Evolutionary conservation across 1,284 basidiomycete genomes (phyloP).

Genomic region (Entoloma clypeatum): DNA sequence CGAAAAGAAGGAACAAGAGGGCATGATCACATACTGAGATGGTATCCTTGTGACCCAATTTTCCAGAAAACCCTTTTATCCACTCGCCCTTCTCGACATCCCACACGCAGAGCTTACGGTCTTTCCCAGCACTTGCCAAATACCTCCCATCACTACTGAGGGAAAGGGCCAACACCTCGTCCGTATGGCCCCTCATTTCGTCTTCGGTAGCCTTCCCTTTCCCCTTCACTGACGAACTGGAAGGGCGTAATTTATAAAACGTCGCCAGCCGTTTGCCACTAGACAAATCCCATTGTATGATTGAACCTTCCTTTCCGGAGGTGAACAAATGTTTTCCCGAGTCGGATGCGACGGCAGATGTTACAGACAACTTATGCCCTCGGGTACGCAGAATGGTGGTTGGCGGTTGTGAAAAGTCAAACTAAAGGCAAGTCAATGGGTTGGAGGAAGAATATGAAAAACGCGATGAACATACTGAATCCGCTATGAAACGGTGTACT

Average conservation of each 20-base stretch:
- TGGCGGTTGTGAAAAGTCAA: conserved; percentile 43
- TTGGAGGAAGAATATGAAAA: conserved; percentile 5
- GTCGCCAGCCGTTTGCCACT: conserved; percentile 56
- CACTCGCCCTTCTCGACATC: conserved; percentile 70
- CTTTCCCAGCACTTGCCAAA: conserved; percentile 85
- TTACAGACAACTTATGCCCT: conserved; percentile 75
- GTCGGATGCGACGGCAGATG: conserved; percentile 69
- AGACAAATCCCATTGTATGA: conserved; percentile 76
- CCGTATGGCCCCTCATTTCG: conserved; percentile 73
- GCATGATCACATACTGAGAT: conserved; percentile 63
- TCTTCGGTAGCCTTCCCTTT: conserved; percentile 51
- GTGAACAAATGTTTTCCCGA: conserved; percentile 74
- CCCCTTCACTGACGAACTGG: conserved; percentile 42
- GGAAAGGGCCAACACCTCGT: conserved; percentile 81
- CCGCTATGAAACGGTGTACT: conserved; percentile 78
- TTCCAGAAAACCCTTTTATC: conserved; percentile 70
- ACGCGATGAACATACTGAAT: conserved; percentile 46
- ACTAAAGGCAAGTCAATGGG: conserved; percentile 25
- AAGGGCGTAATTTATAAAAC: conserved; percentile 55
- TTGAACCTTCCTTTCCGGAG: conserved; percentile 81
- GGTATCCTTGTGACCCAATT: conserved; percentile 73
- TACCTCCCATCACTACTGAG: conserved; percentile 83
- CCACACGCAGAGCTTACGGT: conserved; percentile 82
- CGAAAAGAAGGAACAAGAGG: conserved; percentile 3
- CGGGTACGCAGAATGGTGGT: conserved; percentile 53